These are phyloP conservation scores for Penicillium brasilianum DNA, from an alignment of 2,329 filamentous ascomycete species.

Conservation along the genomic window DNA sequence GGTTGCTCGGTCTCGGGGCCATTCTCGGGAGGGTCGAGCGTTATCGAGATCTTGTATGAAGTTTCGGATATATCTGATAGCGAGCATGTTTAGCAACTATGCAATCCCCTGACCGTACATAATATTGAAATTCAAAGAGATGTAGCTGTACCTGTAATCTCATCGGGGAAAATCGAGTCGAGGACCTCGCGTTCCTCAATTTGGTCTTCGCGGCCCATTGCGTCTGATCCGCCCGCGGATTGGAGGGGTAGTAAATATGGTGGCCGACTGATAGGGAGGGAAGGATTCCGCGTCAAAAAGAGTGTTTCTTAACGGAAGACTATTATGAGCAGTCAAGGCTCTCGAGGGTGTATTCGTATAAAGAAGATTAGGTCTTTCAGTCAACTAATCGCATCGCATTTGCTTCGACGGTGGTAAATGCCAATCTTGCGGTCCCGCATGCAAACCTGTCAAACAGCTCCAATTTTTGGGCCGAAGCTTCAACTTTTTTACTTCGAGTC, in stretches of 20 bases:
- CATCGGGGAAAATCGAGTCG: conserved; percentile 96
- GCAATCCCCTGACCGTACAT: not conserved
- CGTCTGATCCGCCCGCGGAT: conserved; percentile 38
- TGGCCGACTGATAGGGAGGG: conserved; percentile 8
- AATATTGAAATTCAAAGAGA: not conserved
- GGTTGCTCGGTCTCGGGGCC: conserved; percentile 66
- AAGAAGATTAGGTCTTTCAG: conserved; percentile 7
- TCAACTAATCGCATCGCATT: conserved; percentile 18
- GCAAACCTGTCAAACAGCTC: conserved; percentile 50
- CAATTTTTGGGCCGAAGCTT: conserved; percentile 37
- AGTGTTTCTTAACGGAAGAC: not conserved
- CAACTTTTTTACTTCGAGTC: conserved; percentile 26
- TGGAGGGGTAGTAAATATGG: conserved; percentile 35
- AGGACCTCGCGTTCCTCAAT: conserved; percentile 95
- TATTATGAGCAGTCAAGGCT: not conserved
- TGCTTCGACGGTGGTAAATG: conserved; percentile 24
- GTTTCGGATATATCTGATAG: conserved; percentile 80
- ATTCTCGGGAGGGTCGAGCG: conserved; percentile 75
- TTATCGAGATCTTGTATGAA: conserved; percentile 83
- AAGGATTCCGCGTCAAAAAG: not conserved
- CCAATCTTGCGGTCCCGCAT: conserved; percentile 41
- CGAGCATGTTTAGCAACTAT: conserved; percentile 22
- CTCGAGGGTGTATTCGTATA: conserved; percentile 8
- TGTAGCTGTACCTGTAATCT: conserved; percentile 77
- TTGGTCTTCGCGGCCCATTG: conserved; percentile 76